Evolutionary conservation across 768 basidiomycete genomes (phyloP).

Genomic region (Mycena sanguinolenta): DNA sequence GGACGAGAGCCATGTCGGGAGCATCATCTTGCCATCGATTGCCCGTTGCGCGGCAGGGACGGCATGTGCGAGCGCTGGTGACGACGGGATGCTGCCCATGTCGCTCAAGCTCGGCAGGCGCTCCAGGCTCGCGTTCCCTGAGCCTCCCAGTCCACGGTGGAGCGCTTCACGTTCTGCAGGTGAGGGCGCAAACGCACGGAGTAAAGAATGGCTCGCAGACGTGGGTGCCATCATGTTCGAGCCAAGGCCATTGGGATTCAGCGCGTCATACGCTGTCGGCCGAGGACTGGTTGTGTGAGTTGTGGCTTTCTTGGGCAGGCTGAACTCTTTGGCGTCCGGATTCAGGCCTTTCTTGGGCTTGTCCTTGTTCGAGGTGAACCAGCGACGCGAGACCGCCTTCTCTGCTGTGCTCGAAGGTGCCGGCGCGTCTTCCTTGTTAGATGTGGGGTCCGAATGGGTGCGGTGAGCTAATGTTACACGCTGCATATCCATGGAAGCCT

Average conservation of each 20-base stretch:
- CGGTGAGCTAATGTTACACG: constrained; percentile 47
- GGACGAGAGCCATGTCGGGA: constrained; percentile 80
- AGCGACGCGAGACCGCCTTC: constrained; percentile 56
- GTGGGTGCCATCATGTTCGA: constrained; percentile 49
- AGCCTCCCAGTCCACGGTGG: constrained; percentile 81
- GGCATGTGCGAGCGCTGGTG: constrained; percentile 68
- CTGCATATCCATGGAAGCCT: constrained; percentile 47
- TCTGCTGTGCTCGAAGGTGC: constrained; percentile 35
- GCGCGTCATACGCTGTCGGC: constrained; percentile 60
- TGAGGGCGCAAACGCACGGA: constrained; percentile 91
- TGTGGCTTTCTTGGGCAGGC: constrained; percentile 55
- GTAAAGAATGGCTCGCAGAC: constrained; percentile 62
- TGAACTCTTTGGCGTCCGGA: constrained; percentile 90
- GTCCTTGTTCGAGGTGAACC: constrained; percentile 60
- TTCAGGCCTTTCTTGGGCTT: constrained; percentile 80
- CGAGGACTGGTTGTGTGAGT: constrained; percentile 36
- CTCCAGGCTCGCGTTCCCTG: constrained; percentile 82
- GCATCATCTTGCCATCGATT: constrained; percentile 47
- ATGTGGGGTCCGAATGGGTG: constrained; percentile 52
- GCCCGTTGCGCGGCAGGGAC: constrained; percentile 42
- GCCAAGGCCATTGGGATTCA: constrained; percentile 73
- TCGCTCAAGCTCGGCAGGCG: constrained; percentile 84
- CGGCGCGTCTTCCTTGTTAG: constrained; percentile 35
- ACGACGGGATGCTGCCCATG: constrained; percentile 79
- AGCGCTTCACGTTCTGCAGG: constrained; percentile 89